These are phyloP conservation scores for Phytophthora megakarya DNA, from an alignment of 352 stramenopile species.

Conservation along the genomic window DNA sequence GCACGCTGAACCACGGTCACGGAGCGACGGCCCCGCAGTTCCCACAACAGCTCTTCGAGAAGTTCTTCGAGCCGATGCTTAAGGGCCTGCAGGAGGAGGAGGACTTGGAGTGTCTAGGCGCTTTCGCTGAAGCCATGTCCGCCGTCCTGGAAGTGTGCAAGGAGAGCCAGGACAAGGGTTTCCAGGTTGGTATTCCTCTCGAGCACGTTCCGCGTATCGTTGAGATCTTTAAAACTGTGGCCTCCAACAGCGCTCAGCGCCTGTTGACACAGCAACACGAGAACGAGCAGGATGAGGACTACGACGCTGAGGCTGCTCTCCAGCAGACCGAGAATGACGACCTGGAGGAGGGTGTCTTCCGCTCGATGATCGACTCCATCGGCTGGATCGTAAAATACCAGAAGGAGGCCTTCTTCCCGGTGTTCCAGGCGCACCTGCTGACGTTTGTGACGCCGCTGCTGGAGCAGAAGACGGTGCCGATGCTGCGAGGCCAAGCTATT, in stretches of 20 bases:
- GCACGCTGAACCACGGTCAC: slow-evolving; percentile 68
- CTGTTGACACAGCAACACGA: slow-evolving; percentile 60
- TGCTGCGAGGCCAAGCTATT: slow-evolving; percentile 81
- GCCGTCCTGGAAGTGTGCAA: slow-evolving; percentile 82
- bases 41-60: slow-evolving; percentile 82
- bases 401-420: slow-evolving; percentile 73
- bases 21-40: slow-evolving; percentile 60
- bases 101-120: slow-evolving; percentile 78
- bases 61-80: slow-evolving; percentile 78
- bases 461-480: slow-evolving; percentile 55
- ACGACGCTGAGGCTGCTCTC: slow-evolving; percentile 72
- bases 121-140: slow-evolving; percentile 78
- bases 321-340: slow-evolving; percentile 77
- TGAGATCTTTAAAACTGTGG: slow-evolving; percentile 74
- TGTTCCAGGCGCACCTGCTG: slow-evolving; percentile 76
- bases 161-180: slow-evolving; percentile 74
- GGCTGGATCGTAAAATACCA: slow-evolving; percentile 88
- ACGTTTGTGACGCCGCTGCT: slow-evolving; percentile 73
- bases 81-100: slow-evolving; percentile 75
- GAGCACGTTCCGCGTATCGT: slow-evolving; percentile 72
- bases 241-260: slow-evolving; percentile 65
- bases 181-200: slow-evolving; percentile 68
- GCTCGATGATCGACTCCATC: slow-evolving; percentile 84
- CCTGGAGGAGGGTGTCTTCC: slow-evolving; percentile 79
- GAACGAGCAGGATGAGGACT: slow-evolving; percentile 82